A percentile compares a stretch with the other conserved stretches of the same genome.
phyloP scores from a whole-genome alignment of 345 rosid species.

The Kandelia obovata region DNA sequence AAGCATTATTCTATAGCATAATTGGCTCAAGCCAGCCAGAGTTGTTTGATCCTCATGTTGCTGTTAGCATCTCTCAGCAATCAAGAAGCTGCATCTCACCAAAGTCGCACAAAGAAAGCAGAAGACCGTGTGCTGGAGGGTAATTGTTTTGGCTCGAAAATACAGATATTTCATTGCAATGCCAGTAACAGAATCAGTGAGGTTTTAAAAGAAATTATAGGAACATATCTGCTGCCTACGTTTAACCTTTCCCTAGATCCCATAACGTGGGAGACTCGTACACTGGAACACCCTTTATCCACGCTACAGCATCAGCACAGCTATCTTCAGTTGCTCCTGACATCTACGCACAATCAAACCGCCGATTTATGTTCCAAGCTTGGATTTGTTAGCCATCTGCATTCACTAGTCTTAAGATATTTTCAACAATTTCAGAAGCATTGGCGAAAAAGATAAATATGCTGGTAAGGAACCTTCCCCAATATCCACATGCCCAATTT shows the following conservation, averaged over 20 bases:
- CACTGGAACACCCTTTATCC: no score
- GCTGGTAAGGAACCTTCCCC: neutral
- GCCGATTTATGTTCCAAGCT: conserved; percentile 11
- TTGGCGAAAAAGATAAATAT: neutral
- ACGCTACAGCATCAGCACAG: conserved; percentile 21
- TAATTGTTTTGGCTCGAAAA: neutral
- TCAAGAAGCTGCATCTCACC: neutral
- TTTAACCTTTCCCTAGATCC: no score
- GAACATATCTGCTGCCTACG: conserved; percentile 3
- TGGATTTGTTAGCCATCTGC: conserved; percentile 11
- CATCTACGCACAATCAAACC: conserved; percentile 24
- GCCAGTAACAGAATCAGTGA: neutral
- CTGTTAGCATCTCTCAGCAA: neutral
- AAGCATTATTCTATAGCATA: conserved; percentile 29
- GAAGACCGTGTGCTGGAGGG: neutral
- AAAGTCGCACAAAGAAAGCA: neutral
- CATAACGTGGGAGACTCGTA: no score
- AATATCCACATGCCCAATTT: conserved; percentile 34
- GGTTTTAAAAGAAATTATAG: conserved; percentile 12
- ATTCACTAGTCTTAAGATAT: conserved; percentile 14
- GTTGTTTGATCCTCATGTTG: neutral
- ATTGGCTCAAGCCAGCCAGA: conserved; percentile 29
- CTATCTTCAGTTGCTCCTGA: conserved; percentile 50
- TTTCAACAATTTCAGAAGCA: conserved; percentile 11
- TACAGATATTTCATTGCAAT: conserved; percentile 17